These are phyloP conservation scores for Corymbia maculata DNA, from an alignment of 345 rosid species.

Conservation along the genomic window DNA sequence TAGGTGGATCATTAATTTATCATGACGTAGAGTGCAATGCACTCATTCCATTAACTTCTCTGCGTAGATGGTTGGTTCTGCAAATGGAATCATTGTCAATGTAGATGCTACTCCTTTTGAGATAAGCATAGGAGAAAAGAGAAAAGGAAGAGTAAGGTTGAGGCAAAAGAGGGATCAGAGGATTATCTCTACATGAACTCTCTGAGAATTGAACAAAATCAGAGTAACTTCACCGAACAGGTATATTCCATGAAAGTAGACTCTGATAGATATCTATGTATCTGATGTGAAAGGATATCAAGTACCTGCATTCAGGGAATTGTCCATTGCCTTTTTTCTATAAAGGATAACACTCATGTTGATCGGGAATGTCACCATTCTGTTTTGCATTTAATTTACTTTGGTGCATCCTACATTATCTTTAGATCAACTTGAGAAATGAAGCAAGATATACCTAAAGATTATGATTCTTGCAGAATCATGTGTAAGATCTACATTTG, in stretches of 20 bases:
- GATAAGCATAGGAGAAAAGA: not conserved
- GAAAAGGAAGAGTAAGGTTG: not conserved
- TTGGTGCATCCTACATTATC: not conserved
- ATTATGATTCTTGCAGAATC: not conserved
- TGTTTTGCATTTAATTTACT: not conserved
- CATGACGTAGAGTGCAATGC: not conserved
- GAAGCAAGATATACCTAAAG: not conserved
- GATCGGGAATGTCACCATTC: not conserved
- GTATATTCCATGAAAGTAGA: not conserved
- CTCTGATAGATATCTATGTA: not conserved
- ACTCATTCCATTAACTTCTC: not conserved
- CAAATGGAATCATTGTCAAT: not conserved
- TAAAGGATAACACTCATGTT: not conserved
- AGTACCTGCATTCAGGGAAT: not conserved
- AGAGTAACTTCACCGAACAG: not conserved
- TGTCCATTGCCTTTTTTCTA: not conserved
- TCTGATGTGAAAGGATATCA: not conserved
- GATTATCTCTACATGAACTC: not conserved
- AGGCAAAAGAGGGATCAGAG: not conserved
- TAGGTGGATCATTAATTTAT: not conserved
- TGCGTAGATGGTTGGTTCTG: not conserved
- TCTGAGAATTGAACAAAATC: not conserved
- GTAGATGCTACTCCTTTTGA: not conserved
- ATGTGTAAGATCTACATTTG: not conserved
- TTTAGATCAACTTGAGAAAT: not conserved